Conservation (phyloP, 805 yeast genomes). For the Ogataea kodamae region DNA sequence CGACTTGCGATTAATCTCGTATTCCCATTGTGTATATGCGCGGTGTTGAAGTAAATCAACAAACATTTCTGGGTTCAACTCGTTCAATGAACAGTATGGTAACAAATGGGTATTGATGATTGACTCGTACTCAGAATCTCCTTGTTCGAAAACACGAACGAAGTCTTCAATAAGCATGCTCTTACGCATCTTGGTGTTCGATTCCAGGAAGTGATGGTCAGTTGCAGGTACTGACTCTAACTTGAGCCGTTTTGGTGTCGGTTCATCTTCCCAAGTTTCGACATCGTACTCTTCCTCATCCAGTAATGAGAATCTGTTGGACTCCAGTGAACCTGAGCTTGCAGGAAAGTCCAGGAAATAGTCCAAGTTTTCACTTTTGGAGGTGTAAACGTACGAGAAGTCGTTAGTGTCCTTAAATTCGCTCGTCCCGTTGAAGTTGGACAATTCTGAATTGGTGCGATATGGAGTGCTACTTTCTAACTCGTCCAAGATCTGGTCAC, state of each 20-base stretch:
- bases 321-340: constrained; percentile 2
- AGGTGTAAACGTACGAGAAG: constrained; percentile 2
- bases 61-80: constrained; percentile 10
- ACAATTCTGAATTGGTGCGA: constrained; percentile 3
- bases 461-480: constrained; percentile 6
- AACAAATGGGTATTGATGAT: constrained; percentile 15
- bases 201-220: neutral
- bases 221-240: neutral
- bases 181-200: constrained; percentile 6
- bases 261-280: constrained; percentile 1
- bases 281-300: constrained; percentile 2
- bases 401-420: constrained; percentile 2
- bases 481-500: constrained; percentile 2
- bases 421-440: constrained; percentile 2
- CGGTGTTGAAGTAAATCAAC: constrained; percentile 5
- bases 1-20: constrained; percentile 12
- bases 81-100: constrained; percentile 17
- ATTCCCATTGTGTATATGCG: constrained; percentile 6
- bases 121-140: constrained; percentile 10
- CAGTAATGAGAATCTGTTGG: constrained; percentile 8
- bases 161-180: constrained; percentile 14
- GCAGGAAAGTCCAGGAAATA: constrained; percentile 5
- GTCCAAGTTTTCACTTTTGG: constrained; percentile 2
- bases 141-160: constrained; percentile 5
- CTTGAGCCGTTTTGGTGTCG: constrained; percentile 1